These are phyloP conservation scores for Neurospora intermedia DNA, from an alignment of 495 filamentous ascomycete species.

Conservation along the genomic window DNA sequence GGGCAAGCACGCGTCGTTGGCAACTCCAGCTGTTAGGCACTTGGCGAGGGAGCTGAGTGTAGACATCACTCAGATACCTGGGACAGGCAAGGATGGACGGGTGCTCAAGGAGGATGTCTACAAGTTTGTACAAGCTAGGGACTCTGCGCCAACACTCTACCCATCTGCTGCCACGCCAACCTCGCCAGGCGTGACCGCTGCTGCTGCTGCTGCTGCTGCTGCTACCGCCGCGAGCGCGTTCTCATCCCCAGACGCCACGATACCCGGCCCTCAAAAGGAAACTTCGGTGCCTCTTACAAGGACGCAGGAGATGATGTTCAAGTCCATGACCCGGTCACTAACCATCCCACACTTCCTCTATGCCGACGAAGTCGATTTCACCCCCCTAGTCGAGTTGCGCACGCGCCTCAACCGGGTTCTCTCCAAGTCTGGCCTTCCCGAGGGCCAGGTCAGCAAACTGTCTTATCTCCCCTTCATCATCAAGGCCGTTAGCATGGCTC, in stretches of 20 bases:
- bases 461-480: conserved; percentile 90
- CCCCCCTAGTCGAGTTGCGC: conserved; percentile 57
- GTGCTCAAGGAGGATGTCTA: conserved; percentile 93
- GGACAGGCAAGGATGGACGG: conserved; percentile 85
- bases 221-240: conserved; percentile 5
- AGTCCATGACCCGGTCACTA: conserved; percentile 90
- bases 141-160: conserved; percentile 11
- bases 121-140: conserved; percentile 44
- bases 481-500: conserved; percentile 82
- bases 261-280: conserved; percentile 48
- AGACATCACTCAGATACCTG: conserved; percentile 63
- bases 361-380: conserved; percentile 74
- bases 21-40: conserved; percentile 88
- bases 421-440: conserved; percentile 27
- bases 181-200: background rate
- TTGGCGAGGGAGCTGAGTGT: conserved; percentile 67
- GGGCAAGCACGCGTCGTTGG: conserved; percentile 56
- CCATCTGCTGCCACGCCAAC: conserved; percentile 1
- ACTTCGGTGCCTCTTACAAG: conserved; percentile 54
- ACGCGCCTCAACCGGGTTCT: conserved; percentile 52
- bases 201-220: background rate
- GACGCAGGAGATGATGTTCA: conserved; percentile 91
- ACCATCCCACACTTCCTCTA: conserved; percentile 90
- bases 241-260: conserved; percentile 5
- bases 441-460: conserved; percentile 45